Percentiles rank a stretch among this genome's conserved stretches.
These are phyloP conservation scores for Collybia mongolica DNA, from an alignment of 768 basidiomycete genomes.

Conservation along the genomic window DNA sequence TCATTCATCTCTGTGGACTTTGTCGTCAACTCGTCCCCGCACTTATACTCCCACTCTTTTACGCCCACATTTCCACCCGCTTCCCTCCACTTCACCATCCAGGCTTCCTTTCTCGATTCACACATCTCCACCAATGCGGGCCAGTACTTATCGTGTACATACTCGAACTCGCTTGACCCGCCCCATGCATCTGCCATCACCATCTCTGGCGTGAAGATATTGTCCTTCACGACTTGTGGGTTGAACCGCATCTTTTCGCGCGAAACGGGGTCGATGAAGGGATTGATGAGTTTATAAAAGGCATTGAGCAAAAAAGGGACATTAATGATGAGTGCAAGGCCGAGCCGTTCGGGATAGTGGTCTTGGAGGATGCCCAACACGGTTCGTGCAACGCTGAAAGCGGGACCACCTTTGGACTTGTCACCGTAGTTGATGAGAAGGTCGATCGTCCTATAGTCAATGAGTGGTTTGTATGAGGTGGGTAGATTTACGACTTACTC, in stretches of 20 bases:
- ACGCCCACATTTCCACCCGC: slow-evolving; percentile 70
- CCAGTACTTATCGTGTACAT: slow-evolving; percentile 79
- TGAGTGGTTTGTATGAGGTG: too few relatives aligned
- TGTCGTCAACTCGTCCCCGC: slow-evolving; percentile 4
- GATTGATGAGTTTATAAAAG: slow-evolving; percentile 76
- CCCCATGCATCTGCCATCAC: slow-evolving; percentile 72
- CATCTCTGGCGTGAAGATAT: slow-evolving; percentile 66
- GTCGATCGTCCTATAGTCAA: slow-evolving; percentile 49
- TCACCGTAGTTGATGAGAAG: slow-evolving; percentile 81
- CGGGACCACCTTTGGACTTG: slow-evolving; percentile 54
- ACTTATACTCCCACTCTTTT: slow-evolving; percentile 80
- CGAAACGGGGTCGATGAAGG: slow-evolving; percentile 84
- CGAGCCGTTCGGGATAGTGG: slow-evolving; percentile 88
- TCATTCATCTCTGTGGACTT: slow-evolving; percentile 2
- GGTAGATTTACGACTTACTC: slow-evolving; percentile 49
- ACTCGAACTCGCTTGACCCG: slow-evolving; percentile 66
- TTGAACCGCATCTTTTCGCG: slow-evolving; percentile 76
- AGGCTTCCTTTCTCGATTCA: slow-evolving; percentile 43
- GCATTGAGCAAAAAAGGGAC: slow-evolving; percentile 76
- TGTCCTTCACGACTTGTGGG: slow-evolving; percentile 61
- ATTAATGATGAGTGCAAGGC: slow-evolving; percentile 69
- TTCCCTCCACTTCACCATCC: slow-evolving; percentile 62
- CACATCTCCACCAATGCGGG: slow-evolving; percentile 56
- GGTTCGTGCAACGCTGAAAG: slow-evolving; percentile 38
- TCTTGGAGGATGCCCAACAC: slow-evolving; percentile 70